Percentiles rank a stretch among this genome's conserved stretches.
Conservation (phyloP, 139 green algal species). For the Pycnococcus provasolii region DNA sequence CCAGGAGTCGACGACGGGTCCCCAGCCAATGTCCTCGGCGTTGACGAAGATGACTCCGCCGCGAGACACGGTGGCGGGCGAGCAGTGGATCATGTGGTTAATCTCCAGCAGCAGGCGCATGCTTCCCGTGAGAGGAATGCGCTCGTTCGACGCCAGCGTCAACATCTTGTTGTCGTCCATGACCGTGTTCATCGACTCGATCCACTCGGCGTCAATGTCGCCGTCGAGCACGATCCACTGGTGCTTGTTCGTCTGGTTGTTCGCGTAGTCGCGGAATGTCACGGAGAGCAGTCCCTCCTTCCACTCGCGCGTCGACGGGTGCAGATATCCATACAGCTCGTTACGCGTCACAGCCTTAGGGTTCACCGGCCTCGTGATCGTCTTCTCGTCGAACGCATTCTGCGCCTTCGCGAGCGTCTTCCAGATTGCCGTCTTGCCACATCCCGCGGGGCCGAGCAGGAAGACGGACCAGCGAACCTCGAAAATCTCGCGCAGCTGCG, state of each 20-base stretch:
- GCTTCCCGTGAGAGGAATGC: slow-evolving; percentile 68
- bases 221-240: slow-evolving; percentile 94
- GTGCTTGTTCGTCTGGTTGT: slow-evolving; percentile 70
- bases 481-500: slow-evolving; percentile 58
- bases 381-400: slow-evolving; percentile 56
- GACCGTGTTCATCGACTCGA: slow-evolving; percentile 89
- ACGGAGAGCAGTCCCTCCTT: slow-evolving; percentile 81
- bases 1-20: slow-evolving; percentile 67
- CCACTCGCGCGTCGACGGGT: slow-evolving; percentile 78
- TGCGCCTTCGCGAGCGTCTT: slow-evolving; percentile 71
- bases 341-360: slow-evolving; percentile 82
- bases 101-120: slow-evolving; percentile 87
- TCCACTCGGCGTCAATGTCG: slow-evolving; percentile 87
- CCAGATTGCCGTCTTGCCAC: slow-evolving; percentile 86
- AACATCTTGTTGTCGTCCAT: slow-evolving; percentile 88
- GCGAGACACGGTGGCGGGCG: slow-evolving; percentile 77
- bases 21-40: slow-evolving; percentile 73
- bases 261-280: slow-evolving; percentile 74
- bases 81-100: slow-evolving; percentile 72
- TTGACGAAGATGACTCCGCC: slow-evolving; percentile 88
- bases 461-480: slow-evolving; percentile 83
- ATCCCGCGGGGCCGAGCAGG: slow-evolving; percentile 74
- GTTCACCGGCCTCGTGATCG: slow-evolving; percentile 67
- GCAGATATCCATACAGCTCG: slow-evolving; percentile 84
- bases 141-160: slow-evolving; percentile 83